These are phyloP conservation scores for Erucastrum elatum DNA, from an alignment of 345 rosid genomes.

Conservation along the genomic window DNA sequence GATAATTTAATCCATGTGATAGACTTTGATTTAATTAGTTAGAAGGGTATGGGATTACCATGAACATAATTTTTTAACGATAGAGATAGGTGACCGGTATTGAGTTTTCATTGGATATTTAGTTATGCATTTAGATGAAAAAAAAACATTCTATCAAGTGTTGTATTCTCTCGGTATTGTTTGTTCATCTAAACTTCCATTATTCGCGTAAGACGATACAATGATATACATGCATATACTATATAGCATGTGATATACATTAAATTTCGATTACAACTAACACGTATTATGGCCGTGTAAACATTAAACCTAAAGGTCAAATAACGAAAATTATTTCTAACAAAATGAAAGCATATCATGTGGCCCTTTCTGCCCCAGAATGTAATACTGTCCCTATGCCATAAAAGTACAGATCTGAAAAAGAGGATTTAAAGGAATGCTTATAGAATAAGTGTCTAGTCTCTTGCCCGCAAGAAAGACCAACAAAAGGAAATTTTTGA, in stretches of 20 bases:
- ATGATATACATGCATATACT: neutral
- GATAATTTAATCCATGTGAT: neutral
- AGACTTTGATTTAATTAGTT: neutral
- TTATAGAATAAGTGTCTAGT: slow-evolving; percentile 10
- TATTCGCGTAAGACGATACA: neutral
- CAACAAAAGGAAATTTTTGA: slow-evolving; percentile 21
- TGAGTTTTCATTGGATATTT: no score
- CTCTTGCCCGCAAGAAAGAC: slow-evolving; percentile 33
- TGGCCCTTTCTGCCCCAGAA: neutral
- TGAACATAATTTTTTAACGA: neutral
- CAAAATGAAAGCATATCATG: neutral
- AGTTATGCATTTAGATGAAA: no score
- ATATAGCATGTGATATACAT: neutral
- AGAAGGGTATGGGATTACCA: neutral
- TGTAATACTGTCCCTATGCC: neutral
- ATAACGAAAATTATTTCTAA: neutral
- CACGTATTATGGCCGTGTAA: neutral
- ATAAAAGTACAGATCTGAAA: slow-evolving; percentile 5
- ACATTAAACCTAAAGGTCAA: neutral
- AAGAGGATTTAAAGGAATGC: slow-evolving; percentile 11
- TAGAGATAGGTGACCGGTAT: no score
- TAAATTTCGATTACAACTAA: neutral
- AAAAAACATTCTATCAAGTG: no score
- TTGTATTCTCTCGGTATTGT: no score
- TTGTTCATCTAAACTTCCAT: neutral